Conservation (phyloP, 1,284 basidiomycete species). For the Heterobasidion irregulare region DNA sequence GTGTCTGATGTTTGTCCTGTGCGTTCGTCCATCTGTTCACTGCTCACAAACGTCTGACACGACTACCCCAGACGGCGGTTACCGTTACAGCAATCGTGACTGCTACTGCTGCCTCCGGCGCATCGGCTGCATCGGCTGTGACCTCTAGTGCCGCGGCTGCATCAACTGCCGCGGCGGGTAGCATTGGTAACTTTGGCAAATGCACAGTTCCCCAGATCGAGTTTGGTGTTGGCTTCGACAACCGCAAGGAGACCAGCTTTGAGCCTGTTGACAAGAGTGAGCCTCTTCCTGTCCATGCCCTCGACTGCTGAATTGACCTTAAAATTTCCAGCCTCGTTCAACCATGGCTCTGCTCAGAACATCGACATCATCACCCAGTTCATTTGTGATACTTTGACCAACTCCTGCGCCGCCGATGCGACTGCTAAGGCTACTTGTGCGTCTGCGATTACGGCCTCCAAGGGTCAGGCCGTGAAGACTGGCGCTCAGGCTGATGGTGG, state of each 20-base stretch:
- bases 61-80: neutral
- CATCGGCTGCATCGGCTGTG: neutral
- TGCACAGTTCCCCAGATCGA: conserved; percentile 52
- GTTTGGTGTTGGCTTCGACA: conserved; percentile 52
- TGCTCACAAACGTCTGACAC: neutral
- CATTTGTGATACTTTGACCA: conserved; percentile 46
- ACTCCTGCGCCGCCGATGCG: conserved; percentile 40
- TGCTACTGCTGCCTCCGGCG: neutral
- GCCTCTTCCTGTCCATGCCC: conserved; percentile 5
- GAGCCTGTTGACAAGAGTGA: conserved; percentile 34
- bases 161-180: neutral
- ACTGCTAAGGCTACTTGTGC: conserved; percentile 42
- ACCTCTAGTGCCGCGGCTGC: neutral
- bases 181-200: conserved; percentile 9
- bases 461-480: conserved; percentile 30
- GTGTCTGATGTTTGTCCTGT: neutral
- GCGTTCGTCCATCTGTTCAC: neutral
- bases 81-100: conserved; percentile 10
- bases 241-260: conserved; percentile 49
- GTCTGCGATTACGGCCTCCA: conserved; percentile 33
- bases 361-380: conserved; percentile 46
- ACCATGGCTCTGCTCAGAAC: conserved; percentile 45
- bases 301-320: conserved; percentile 6
- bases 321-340: conserved; percentile 28
- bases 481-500: conserved; percentile 42